Evolutionary conservation across 2,329 filamentous ascomycete species (phyloP).

Genomic region (Aspergillus sp.): DNA sequence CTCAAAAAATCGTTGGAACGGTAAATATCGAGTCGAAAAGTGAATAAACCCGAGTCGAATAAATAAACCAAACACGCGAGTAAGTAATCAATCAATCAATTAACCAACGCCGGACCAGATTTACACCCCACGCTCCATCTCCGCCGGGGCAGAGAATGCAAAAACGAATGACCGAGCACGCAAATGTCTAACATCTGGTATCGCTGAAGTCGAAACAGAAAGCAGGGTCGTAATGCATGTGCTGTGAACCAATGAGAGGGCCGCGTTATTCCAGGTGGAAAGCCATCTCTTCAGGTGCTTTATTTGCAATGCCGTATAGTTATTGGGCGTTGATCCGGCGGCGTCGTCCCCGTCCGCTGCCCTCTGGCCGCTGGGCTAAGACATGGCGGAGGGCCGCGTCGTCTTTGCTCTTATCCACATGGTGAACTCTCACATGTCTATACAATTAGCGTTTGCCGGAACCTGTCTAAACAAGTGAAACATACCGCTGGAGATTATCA

Average conservation of each 20-base stretch:
- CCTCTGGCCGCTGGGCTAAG: constrained; percentile 81
- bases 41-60: background rate
- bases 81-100: constrained; percentile 2
- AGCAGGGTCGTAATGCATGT: constrained; percentile 19
- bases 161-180: constrained; percentile 12
- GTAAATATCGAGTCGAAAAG: background rate
- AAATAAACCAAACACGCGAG: constrained; percentile 2
- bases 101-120: constrained; percentile 13
- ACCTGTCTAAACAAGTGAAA: constrained; percentile 41
- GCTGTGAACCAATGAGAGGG: constrained; percentile 16
- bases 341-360: constrained; percentile 77
- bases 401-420: constrained; percentile 86
- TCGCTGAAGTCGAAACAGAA: constrained; percentile 17
- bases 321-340: constrained; percentile 55
- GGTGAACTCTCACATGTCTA: constrained; percentile 87
- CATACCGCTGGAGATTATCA: constrained; percentile 91
- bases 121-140: constrained; percentile 19
- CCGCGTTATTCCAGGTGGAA: constrained; percentile 20
- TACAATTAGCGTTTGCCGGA: background rate
- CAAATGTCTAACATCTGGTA: constrained; percentile 23
- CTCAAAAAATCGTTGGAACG: background rate
- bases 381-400: constrained; percentile 81
- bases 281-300: constrained; percentile 11
- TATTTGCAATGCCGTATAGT: constrained; percentile 1
- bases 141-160: constrained; percentile 12